A percentile compares a stretch with the other conserved stretches of the same genome.
Conservation (phyloP, 371 early-diverging fungal species). For the Choanephora cucurbitarum region DNA sequence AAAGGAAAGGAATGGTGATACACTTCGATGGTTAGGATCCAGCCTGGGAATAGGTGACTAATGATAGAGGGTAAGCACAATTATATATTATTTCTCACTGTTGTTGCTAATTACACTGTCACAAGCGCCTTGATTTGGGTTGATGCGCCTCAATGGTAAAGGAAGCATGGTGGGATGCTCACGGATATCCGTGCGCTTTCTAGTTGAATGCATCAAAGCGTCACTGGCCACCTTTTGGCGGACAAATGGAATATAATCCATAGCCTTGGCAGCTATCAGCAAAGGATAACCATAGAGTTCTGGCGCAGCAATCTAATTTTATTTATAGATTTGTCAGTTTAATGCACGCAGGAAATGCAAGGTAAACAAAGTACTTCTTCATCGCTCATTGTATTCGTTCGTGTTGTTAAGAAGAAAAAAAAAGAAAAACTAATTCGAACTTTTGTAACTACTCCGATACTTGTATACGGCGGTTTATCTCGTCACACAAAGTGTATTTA, state of each 20-base stretch:
- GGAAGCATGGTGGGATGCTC: slow-evolving; percentile 35
- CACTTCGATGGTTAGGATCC: slow-evolving; percentile 15
- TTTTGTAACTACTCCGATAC: too few relatives aligned
- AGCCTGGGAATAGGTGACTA: slow-evolving; percentile 2
- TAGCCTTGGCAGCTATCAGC: slow-evolving; percentile 23
- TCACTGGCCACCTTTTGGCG: slow-evolving; percentile 35
- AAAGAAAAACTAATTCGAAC: neutral
- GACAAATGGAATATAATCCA: slow-evolving; percentile 31
- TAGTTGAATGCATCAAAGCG: slow-evolving; percentile 21
- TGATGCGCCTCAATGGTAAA: slow-evolving; percentile 23
- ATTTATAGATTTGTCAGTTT: too few relatives aligned
- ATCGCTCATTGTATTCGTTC: too few relatives aligned
- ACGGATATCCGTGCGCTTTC: slow-evolving; percentile 19
- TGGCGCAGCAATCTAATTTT: slow-evolving; percentile 20
- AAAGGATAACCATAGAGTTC: slow-evolving; percentile 37
- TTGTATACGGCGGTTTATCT: too few relatives aligned
- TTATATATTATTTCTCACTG: neutral
- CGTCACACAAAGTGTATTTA: too few relatives aligned
- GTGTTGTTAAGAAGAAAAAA: too few relatives aligned
- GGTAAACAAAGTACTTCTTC: too few relatives aligned
- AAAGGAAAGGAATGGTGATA: slow-evolving; percentile 35
- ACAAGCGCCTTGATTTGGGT: neutral
- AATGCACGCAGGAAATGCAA: too few relatives aligned
- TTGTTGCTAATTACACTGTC: neutral
- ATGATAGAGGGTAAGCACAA: neutral